Evolutionary conservation across 176 grass and related monocot genomes (phyloP), one percentile per base, ranked within the genome.

Genomic region (Oryza punctata): DNA sequence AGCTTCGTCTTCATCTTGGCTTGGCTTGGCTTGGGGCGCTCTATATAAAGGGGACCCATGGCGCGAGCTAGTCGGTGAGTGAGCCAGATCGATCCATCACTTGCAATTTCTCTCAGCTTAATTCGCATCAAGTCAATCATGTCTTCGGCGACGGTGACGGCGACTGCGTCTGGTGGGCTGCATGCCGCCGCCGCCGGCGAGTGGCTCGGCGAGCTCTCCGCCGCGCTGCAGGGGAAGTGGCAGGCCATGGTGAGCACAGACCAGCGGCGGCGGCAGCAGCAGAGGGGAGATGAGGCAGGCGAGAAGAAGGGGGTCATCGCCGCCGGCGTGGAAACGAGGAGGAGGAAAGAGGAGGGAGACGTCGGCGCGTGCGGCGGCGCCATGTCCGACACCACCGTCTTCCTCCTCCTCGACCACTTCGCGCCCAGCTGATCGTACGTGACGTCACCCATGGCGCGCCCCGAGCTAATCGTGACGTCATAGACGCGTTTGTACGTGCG

Each of bases 321-420:
- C 47, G 52, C 40, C 4, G 27, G n/a, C 63, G 16, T 6, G 15
- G 43, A 19, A 30, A 4, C 40, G 40, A 40, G 8, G 38, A 40
- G 33, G 70, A 18, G 14, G 73, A 16, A 2, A 23, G 67, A 40
- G 9, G 45, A 66, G 6, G 35, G 52, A 1, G 52, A 57, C 0
- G 52, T 12, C 12, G 78, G 26, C 0, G 40, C 49, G 37, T 65
- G 69, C 74, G 73, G 87, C 59, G 72, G 80, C 40, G 52, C 70
- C 77, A 67, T 93, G 72, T 90, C 93, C n/a, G 93, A 95, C 49
- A 13, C 87, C 13, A 92, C 90, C 23, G 18, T 95, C 49, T 90
- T 37, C 85, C 0, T 92, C 60, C 81, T 95, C 65, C 80, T 95
- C 65, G 90, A 95, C 89, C 85, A 88, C 12, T 95, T 92, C 77